Base-by-base conservation (phyloP, 768 basidiomycete genomes). In the Neoboletus magnificus region DNA sequence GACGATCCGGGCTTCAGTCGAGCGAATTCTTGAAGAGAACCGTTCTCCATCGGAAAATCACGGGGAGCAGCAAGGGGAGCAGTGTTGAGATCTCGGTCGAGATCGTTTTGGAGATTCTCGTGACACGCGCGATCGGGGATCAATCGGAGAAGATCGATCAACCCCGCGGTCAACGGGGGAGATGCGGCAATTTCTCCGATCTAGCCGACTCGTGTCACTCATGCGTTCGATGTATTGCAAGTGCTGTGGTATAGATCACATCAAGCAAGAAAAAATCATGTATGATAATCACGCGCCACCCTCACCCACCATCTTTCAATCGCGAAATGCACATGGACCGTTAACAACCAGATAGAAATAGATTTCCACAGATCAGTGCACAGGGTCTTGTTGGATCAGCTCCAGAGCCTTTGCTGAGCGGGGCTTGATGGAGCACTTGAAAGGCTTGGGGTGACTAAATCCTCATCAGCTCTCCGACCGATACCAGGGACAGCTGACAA, bases 391-490 rank as follows among this genome's bases (percentile, higher is more conserved):
- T 27, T 79, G 78, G 46, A 85, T 82, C 33, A 85, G 64, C 20
- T 79, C 74, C 44, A 81, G 63, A 12, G 84, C 81, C 61, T 77
- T 80, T 50, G 79, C 77, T 3, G 82, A 85, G 22, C 85, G 79
- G n/a, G 85, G 84, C 62, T 73, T 80, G 59, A 86, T 77, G 20
- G 74, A 67, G 60, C 85, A 86, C 60, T 79, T 77, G 73, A 83
- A 86, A 18, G 85, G 79, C 59, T 79, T 80, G 5, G 84, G 85
- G 59, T 85, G 85, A 63, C 85, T 76, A 50, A 11, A 35, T 2
- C 5, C 32, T 8, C 46, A 9, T 68, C 37, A 64, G 51, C 16
- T 13, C 22, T 25, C 27, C 5, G 2, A 32, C 30, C 22, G 13
- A 39, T 32, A 39, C 37, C 8, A 6, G 5, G 10, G 47, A 41